A percentile compares a stretch with the other conserved stretches of the same genome.
Conservation (phyloP, 805 yeast species). For the Hanseniaspora vineae region DNA sequence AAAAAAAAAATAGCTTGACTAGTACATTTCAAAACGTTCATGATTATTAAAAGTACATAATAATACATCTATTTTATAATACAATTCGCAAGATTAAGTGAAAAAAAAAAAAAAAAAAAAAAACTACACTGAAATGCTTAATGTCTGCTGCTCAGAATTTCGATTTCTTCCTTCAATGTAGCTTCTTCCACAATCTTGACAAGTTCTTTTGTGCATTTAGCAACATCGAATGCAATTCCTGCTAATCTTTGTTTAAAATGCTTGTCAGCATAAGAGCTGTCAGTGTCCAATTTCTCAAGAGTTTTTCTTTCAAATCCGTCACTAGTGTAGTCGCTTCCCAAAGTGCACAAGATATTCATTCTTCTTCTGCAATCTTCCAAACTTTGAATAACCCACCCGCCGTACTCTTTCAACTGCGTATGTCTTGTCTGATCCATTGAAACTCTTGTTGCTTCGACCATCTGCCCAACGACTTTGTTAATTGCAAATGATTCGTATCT, state of each 20-base stretch:
- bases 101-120: background rate
- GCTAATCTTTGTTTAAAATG: conserved; percentile 89
- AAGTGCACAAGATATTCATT: conserved; percentile 58
- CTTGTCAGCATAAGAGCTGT: conserved; percentile 66
- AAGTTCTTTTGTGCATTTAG: conserved; percentile 88
- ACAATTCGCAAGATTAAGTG: background rate
- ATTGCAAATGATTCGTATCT: conserved; percentile 66
- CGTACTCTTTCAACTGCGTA: conserved; percentile 75
- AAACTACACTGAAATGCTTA: background rate
- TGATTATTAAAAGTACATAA: no score
- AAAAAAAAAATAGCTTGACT: no score
- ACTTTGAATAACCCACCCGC: conserved; percentile 79
- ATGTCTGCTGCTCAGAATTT: conserved; percentile 47
- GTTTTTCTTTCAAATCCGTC: conserved; percentile 9
- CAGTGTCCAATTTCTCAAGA: conserved; percentile 25
- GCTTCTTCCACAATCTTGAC: conserved; percentile 96
- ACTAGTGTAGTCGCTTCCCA: conserved; percentile 18
- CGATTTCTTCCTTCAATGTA: conserved; percentile 74
- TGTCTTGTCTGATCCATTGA: conserved; percentile 85
- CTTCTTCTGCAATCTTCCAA: conserved; percentile 76
- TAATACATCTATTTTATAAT: no score
- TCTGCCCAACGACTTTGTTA: conserved; percentile 62
- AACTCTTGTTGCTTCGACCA: conserved; percentile 79
- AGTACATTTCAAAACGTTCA: no score
- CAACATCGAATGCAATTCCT: conserved; percentile 91